Evolutionary conservation across 2,329 filamentous ascomycete species (phyloP).

Genomic region (Botrytis byssoidea): DNA sequence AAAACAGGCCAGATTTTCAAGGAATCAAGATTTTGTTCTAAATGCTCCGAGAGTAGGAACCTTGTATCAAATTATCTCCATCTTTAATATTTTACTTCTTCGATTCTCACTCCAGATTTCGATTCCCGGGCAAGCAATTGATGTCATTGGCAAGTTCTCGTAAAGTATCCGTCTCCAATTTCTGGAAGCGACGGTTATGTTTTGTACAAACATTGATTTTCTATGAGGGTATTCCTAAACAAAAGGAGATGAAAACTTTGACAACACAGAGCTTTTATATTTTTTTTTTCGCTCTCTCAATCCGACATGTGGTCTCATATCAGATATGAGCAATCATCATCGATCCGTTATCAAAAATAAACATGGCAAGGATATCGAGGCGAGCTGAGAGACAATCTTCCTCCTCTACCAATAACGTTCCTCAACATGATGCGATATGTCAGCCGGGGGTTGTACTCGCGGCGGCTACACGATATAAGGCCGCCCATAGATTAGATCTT

Average conservation of each 20-base stretch:
- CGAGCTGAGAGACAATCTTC: neutral
- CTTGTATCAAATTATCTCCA: slow-evolving; percentile 3
- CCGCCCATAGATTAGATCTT: slow-evolving; percentile 9
- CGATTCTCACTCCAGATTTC: slow-evolving; percentile 17
- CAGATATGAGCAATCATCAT: neutral
- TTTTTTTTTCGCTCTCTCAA: too few relatives aligned
- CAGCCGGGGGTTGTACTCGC: neutral
- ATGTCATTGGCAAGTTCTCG: neutral
- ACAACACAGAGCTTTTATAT: neutral
- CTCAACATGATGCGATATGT: neutral
- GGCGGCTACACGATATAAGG: neutral
- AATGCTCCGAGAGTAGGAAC: neutral
- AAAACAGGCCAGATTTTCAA: neutral
- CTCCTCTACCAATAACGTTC: neutral
- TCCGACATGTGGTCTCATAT: neutral
- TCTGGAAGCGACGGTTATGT: slow-evolving; percentile 5
- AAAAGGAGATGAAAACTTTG: slow-evolving; percentile 7
- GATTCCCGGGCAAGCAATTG: slow-evolving; percentile 1
- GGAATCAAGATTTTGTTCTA: slow-evolving; percentile 16
- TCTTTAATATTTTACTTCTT: neutral
- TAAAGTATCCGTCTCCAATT: neutral
- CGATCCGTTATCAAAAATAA: neutral
- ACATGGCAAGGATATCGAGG: neutral
- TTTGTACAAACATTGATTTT: neutral
- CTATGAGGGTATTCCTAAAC: neutral